Percentiles rank a stretch among this genome's conserved stretches.
Evolutionary conservation across 345 rosid species (phyloP).

Genomic region (Erodium maritimum): DNA sequence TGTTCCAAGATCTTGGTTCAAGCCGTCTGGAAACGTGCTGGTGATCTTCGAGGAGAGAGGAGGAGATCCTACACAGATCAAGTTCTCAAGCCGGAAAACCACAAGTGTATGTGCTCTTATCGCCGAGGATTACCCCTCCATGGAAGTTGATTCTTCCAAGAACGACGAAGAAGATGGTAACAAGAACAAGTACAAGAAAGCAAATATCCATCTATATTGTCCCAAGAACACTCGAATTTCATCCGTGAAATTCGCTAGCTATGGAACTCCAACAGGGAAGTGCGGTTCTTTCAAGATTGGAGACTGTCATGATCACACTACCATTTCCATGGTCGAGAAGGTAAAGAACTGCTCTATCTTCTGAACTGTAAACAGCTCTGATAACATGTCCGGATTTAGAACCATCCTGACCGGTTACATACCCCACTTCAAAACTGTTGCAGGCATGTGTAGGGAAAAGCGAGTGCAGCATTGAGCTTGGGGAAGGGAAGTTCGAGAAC

Average conservation of each 20-base stretch:
- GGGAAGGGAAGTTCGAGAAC: constrained; percentile 26
- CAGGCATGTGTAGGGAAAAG: constrained; percentile 38
- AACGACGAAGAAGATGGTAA: no score
- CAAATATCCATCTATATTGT: constrained; percentile 31
- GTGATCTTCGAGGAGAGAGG: constrained; percentile 89
- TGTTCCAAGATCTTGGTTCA: constrained; percentile 92
- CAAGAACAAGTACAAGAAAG: no score
- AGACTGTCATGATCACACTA: constrained; percentile 46
- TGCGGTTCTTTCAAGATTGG: constrained; percentile 40
- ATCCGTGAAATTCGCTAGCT: constrained; percentile 45
- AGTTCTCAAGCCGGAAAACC: constrained; percentile 48
- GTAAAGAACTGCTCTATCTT: constrained; percentile 12
- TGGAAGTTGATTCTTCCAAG: constrained; percentile 7
- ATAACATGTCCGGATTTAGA: neutral
- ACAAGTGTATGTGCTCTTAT: constrained; percentile 23
- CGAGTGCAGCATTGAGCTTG: constrained; percentile 29
- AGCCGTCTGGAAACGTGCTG: constrained; percentile 65
- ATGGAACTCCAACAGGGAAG: constrained; percentile 44
- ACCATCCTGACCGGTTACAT: neutral
- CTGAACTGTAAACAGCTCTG: neutral
- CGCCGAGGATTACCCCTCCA: constrained; percentile 32
- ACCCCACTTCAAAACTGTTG: constrained; percentile 2
- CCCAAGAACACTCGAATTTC: constrained; percentile 23
- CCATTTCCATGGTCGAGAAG: constrained; percentile 32
- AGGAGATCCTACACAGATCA: constrained; percentile 64